Evolutionary conservation across 495 filamentous ascomycete genomes (phyloP).

Genomic region (Chaetomidium leptoderma): DNA sequence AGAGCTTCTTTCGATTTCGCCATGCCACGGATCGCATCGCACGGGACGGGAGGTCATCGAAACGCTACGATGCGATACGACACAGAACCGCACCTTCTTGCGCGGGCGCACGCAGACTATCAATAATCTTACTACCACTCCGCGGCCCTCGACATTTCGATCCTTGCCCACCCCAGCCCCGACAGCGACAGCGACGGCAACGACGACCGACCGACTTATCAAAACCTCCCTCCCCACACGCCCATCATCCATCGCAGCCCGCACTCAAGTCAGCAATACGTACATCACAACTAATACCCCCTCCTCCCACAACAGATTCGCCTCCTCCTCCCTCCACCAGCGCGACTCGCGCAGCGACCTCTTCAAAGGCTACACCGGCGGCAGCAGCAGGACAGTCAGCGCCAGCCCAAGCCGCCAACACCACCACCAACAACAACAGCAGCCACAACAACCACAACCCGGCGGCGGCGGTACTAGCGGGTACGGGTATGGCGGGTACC

Average conservation of each 20-base stretch:
- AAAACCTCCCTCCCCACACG: background rate
- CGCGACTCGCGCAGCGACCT: constrained; percentile 84
- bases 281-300: constrained; percentile 3
- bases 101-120: background rate
- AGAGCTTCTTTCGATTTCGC: background rate
- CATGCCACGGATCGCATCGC: background rate
- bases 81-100: background rate
- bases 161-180: background rate
- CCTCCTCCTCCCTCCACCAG: constrained; percentile 63
- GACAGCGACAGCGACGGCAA: background rate
- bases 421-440: background rate
- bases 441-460: constrained; percentile 15
- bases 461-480: constrained; percentile 40
- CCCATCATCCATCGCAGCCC: constrained; percentile 24
- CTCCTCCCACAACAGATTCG: constrained; percentile 45
- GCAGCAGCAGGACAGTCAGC: constrained; percentile 47
- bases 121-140: background rate
- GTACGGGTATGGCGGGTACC: constrained; percentile 60
- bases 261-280: background rate
- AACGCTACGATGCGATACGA: background rate
- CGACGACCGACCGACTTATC: background rate
- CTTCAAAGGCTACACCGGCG: constrained; percentile 77
- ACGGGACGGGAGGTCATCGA: background rate
- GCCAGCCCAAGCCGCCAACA: constrained; percentile 41
- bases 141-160: background rate